A percentile compares a stretch with the other conserved stretches of the same genome.
Conservation (phyloP, 768 basidiomycete genomes). For the Leccinum barrowsii region DNA sequence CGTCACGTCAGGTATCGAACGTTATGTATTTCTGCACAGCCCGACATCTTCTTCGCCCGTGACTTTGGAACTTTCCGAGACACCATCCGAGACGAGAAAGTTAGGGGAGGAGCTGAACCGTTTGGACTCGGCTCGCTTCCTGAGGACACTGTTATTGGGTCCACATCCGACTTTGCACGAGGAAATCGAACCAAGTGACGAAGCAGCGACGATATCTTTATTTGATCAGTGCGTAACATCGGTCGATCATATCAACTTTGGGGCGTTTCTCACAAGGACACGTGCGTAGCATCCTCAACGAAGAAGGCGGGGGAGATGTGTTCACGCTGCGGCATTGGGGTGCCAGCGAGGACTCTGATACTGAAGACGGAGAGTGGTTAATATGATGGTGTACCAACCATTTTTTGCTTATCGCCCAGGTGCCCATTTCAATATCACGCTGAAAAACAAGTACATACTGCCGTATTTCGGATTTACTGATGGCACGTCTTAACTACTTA, state of each 20-base stretch:
- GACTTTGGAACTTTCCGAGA: slow-evolving; percentile 39
- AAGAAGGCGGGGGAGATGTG: slow-evolving; percentile 56
- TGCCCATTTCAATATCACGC: neutral
- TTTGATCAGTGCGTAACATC: slow-evolving; percentile 68
- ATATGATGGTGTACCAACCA: slow-evolving; percentile 15
- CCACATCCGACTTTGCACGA: slow-evolving; percentile 27
- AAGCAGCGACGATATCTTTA: slow-evolving; percentile 53
- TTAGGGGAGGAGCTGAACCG: slow-evolving; percentile 35
- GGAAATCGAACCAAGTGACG: slow-evolving; percentile 33
- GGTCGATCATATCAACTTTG: neutral
- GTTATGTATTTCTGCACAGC: slow-evolving; percentile 64
- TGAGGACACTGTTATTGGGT: slow-evolving; percentile 34
- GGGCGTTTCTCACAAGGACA: slow-evolving; percentile 6
- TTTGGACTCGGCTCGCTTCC: slow-evolving; percentile 36
- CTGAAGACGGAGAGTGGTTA: slow-evolving; percentile 22
- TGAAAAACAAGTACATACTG: neutral
- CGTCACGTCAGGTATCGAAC: slow-evolving; percentile 72
- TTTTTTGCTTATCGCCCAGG: neutral
- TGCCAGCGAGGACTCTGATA: slow-evolving; percentile 26
- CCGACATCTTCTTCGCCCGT: slow-evolving; percentile 57
- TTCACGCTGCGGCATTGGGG: slow-evolving; percentile 45
- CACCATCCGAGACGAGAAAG: slow-evolving; percentile 46
- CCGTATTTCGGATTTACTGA: neutral
- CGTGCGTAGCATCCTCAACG: slow-evolving; percentile 50
- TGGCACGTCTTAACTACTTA: neutral